Evolutionary conservation across 1,139 yeast species (phyloP).

Genomic region (Protomyces inundatus): DNA sequence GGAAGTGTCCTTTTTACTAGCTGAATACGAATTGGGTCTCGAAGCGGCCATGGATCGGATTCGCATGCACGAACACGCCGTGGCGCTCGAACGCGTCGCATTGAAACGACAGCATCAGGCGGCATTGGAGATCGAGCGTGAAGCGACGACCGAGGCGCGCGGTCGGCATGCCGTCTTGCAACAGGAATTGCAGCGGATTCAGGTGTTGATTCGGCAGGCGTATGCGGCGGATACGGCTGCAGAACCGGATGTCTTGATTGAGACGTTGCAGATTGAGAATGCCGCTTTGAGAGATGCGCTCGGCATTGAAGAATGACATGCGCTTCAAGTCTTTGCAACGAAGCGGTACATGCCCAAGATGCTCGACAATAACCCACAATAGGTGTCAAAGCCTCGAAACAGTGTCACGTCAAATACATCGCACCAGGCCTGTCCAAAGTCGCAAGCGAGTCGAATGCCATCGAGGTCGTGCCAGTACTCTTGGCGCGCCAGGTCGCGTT

Average conservation of each 20-base stretch:
- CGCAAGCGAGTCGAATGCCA: slow-evolving; percentile 11
- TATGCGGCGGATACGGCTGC: slow-evolving; percentile 5
- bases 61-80: slow-evolving; percentile 7
- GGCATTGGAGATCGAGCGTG: neutral
- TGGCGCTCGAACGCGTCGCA: neutral
- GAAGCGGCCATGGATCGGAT: slow-evolving; percentile 12
- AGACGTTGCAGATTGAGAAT: slow-evolving; percentile 12
- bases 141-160: neutral
- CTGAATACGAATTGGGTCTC: slow-evolving; percentile 16
- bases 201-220: slow-evolving; percentile 3
- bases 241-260: slow-evolving; percentile 3
- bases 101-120: slow-evolving; percentile 7
- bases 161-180: neutral
- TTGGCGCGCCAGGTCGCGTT: slow-evolving; percentile 1
- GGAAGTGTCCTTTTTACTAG: slow-evolving; percentile 1
- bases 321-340: slow-evolving; percentile 15
- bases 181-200: neutral
- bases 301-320: neutral
- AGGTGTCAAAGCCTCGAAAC: slow-evolving; percentile 12
- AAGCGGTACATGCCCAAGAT: slow-evolving; percentile 16
- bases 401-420: slow-evolving; percentile 20
- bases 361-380: slow-evolving; percentile 4
- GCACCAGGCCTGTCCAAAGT: slow-evolving; percentile 21
- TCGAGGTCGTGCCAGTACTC: slow-evolving; percentile 24
- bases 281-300: neutral